phyloP scores from a whole-genome alignment of 225 moss, liverwort and hornwort genomes.

The Bryum argenteum region DNA sequence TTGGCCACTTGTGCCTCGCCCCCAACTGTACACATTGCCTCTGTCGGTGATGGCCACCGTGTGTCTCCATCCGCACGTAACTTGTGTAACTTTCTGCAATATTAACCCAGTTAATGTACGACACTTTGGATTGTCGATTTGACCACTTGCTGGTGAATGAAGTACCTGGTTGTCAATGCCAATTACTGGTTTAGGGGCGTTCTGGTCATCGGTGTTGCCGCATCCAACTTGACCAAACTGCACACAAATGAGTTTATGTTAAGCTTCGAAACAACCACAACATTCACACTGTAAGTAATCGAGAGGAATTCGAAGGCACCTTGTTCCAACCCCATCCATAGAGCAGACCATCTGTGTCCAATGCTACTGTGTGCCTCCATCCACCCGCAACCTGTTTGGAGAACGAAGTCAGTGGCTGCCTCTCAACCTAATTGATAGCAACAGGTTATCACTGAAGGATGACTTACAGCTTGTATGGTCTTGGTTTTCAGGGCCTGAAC shows the following conservation, averaged over 20 bases:
- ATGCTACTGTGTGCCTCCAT: conserved; percentile 64
- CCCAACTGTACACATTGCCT: conserved; percentile 70
- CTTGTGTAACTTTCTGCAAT: conserved; percentile 48
- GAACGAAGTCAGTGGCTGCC: background rate
- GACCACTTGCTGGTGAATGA: background rate
- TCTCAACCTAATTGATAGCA: background rate
- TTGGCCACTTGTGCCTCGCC: conserved; percentile 64
- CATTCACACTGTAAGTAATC: background rate
- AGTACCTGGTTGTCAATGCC: conserved; percentile 54
- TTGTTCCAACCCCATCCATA: conserved; percentile 81
- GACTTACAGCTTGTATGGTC: conserved; percentile 46
- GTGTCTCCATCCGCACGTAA: conserved; percentile 68
- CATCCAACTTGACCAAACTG: conserved; percentile 76
- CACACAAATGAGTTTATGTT: conserved; percentile 23
- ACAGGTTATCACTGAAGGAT: background rate
- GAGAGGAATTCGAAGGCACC: conserved; percentile 27
- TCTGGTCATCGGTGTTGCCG: conserved; percentile 62
- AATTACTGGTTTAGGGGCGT: conserved; percentile 47
- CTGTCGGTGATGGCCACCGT: conserved; percentile 56
- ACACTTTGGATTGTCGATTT: background rate
- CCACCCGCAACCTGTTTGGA: conserved; percentile 53
- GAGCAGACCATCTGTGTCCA: conserved; percentile 53
- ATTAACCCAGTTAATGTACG: background rate
- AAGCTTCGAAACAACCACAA: background rate
- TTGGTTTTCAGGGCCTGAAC: conserved; percentile 50